A percentile compares a stretch with the other conserved stretches of the same genome.
phyloP scores from a whole-genome alignment of 805 yeast species.

The Candida xiaguanensis region DNA sequence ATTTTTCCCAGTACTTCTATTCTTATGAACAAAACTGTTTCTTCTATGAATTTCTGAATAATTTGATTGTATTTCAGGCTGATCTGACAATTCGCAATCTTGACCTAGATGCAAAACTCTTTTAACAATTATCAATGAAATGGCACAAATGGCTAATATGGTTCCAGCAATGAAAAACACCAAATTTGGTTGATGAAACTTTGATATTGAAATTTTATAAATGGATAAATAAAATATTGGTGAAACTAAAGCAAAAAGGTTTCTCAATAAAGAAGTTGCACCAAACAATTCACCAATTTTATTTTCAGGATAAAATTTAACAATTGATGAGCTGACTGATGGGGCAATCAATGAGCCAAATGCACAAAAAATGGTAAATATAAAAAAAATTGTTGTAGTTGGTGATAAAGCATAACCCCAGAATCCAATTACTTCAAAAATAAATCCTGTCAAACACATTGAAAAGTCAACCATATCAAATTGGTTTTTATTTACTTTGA shows the following conservation, averaged over 20 bases:
- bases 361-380: constrained; percentile 36
- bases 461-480: constrained; percentile 52
- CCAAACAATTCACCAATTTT: constrained; percentile 73
- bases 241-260: constrained; percentile 40
- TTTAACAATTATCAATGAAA: constrained; percentile 15
- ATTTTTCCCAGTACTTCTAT: constrained; percentile 8
- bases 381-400: constrained; percentile 24
- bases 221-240: constrained; percentile 49
- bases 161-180: constrained; percentile 20
- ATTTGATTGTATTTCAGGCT: constrained; percentile 14
- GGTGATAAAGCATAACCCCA: constrained; percentile 29
- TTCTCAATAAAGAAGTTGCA: constrained; percentile 58
- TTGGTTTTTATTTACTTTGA: constrained; percentile 33
- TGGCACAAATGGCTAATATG: constrained; percentile 11
- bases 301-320: constrained; percentile 58
- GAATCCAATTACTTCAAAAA: constrained; percentile 38
- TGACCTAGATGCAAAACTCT: constrained; percentile 14
- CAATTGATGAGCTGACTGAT: constrained; percentile 52
- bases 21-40: constrained; percentile 15
- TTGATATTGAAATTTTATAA: constrained; percentile 35
- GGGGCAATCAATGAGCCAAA: constrained; percentile 55
- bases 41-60: constrained; percentile 15
- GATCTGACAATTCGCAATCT: constrained; percentile 7
- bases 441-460: constrained; percentile 32
- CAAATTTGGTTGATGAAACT: constrained; percentile 25